Evolutionary conservation across 208 protist species (phyloP), one percentile per base, ranked within the genome.

Genomic region (Trypanosoma scelopori): DNA sequence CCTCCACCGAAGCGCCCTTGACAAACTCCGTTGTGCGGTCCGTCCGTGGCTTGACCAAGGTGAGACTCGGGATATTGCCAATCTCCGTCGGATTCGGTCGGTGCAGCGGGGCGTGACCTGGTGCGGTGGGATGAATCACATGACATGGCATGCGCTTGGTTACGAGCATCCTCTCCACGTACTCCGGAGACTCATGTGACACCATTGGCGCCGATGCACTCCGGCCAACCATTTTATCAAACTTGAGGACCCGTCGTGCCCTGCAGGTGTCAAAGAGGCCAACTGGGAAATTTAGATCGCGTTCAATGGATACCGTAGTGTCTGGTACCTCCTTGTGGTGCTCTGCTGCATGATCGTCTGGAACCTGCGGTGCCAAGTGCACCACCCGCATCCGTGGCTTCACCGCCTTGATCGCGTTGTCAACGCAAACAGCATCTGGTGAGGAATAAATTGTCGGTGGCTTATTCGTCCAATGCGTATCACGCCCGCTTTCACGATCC

Each of bases 51-150:
- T 78, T 76, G 22, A 77, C 79, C 72, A 74, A 79, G 12, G 73
- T 63, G 18, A 85, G 53, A 42, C 82, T 86, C n/a, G 86, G 86
- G 9, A 87, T 67, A 6, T 89, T 71, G 13, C 82, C 82, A 23
- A 92, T 71, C 55, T 92, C 86, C 12, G 69, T 86, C 3, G 65
- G 58, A 69, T 78, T 78, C 11, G 81, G 42, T 27, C 63, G 45
- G 59, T 85, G 78, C 48, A 86, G 56, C n/a, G 62, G 69, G 9
- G 78, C 74, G 50, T 90, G 87, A n/a, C 83, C 87, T 15, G 87
- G 83, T 0, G 87, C 81, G 7, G 30, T 59, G 9, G 82, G 70
- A 62, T 93, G 72, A 55, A 93, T 93, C 39, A 81, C 37, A 23
- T 67, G 77, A 18, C 56, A 43, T 18, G 58, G 72, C 22, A 67